Evolutionary conservation across 306 rosid genomes (phyloP).

Genomic region (Corylus heterophylla): DNA sequence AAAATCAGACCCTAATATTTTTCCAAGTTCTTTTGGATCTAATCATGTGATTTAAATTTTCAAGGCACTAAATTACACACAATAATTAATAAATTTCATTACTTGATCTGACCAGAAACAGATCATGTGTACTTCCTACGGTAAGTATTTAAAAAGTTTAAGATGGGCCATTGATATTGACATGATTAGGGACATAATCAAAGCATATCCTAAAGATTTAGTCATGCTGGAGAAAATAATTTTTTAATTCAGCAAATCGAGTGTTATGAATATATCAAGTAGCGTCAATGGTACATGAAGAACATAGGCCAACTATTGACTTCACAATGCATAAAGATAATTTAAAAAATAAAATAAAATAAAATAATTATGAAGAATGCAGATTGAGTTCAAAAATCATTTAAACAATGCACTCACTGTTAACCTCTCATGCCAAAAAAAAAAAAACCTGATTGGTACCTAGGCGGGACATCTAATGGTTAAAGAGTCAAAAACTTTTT

Average conservation of each 20-base stretch:
- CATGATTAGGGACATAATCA: background rate
- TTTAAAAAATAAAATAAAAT: background rate
- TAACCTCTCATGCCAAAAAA: background rate
- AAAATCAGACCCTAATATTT: background rate
- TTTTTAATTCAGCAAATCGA: background rate
- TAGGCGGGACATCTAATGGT: background rate
- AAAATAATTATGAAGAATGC: background rate
- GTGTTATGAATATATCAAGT: background rate
- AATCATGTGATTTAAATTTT: background rate
- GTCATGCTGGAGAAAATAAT: background rate
- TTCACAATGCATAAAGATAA: background rate
- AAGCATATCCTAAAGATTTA: background rate
- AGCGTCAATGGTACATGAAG: background rate
- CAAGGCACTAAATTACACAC: background rate
- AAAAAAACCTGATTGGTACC: background rate
- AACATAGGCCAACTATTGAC: background rate
- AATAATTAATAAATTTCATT: no score
- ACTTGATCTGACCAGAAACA: background rate
- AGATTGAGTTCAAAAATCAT: background rate
- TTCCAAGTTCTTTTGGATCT: background rate
- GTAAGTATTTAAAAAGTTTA: background rate
- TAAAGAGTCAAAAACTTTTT: background rate
- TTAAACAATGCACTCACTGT: background rate
- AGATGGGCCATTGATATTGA: background rate
- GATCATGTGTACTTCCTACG: background rate